Base-by-base conservation (phyloP, 805 yeast genomes). In the Candida gorgasii region DNA sequence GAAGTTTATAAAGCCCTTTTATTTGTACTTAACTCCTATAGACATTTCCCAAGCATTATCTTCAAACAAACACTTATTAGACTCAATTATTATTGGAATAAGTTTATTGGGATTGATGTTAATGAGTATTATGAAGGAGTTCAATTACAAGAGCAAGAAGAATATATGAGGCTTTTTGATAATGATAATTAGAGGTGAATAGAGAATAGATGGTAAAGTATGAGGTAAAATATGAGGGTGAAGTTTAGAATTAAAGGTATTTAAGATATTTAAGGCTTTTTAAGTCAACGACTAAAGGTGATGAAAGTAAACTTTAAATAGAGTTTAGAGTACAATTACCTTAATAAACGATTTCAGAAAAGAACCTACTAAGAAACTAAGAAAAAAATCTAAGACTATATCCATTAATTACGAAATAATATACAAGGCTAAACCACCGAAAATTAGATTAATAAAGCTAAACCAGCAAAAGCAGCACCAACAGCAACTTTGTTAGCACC, bases 1-100 rank as follows among this genome's bases (percentile, higher is more conserved):
- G 80, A 76, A 19, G 79, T 86, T 8, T 57, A 62, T 46, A 76
- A 66, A 9, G 96, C 93, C 0, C 52, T 86, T 26, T 65, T 62
- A 45, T 89, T 87, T 62, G 78, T 92, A 15, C 61, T 77, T 42
- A 56, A 63, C 18, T 81, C 95, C 36, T 90, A 92, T 62, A 52
- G 72, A 37, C 73, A 81, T 29, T 75, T 92, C 48, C 97, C 97
- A 8, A 68, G 69, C 42, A 76, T 80, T 42, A 30, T 86, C 1
- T 79, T 75, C 64, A 73, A 76, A 27, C 49, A 79, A 42, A 49
- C 65, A 8, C 50, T 89, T 37, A 65, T 72, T 42, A 69, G 80
- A 46, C 35, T 77, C 27, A 75, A 74, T 44, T 66, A 71, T 29
- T 72, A 77, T 59, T 92, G 97, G 97, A 82, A 84, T 55, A 59